Percentiles rank a stretch among this genome's conserved stretches.
Conservation (phyloP, 208 protist genomes). For the Balamuthia mandrillaris region DNA sequence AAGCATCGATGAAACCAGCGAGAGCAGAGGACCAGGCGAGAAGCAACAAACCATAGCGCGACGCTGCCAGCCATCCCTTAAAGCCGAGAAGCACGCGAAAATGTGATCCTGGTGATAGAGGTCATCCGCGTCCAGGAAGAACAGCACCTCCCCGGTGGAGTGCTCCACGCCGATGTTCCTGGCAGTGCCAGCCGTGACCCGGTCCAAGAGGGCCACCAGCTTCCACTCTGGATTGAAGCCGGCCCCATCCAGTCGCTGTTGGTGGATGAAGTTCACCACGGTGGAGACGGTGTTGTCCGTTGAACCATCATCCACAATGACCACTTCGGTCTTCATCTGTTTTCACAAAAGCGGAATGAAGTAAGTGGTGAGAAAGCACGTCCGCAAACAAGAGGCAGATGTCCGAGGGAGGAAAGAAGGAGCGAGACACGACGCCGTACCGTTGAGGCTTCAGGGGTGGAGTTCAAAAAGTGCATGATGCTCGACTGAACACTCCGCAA, state of each 20-base stretch:
- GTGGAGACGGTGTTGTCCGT: conserved; percentile 19
- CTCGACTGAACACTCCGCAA: background rate
- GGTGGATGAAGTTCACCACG: background rate
- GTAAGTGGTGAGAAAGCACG: background rate
- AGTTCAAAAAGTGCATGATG: background rate
- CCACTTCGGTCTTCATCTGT: background rate
- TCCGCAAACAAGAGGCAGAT: too few species aligned
- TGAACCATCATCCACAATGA: conserved; percentile 15
- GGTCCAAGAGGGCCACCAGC: background rate
- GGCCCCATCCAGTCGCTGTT: too few species aligned
- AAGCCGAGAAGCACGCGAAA: background rate
- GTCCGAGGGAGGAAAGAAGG: too few species aligned
- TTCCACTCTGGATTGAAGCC: too few species aligned
- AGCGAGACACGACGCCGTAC: too few species aligned
- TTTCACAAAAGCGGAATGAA: background rate
- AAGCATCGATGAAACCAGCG: too few species aligned
- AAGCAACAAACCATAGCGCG: too few species aligned
- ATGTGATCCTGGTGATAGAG: background rate
- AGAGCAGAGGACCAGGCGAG: too few species aligned
- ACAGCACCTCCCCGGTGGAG: background rate
- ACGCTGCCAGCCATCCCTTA: too few species aligned
- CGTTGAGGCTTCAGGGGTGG: too few species aligned
- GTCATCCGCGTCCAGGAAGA: conserved; percentile 11
- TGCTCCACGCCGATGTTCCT: conserved; percentile 12
- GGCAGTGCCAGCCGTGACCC: background rate